Percentiles rank a stretch among this genome's conserved stretches.
These are phyloP conservation scores for Exophiala spinifera DNA, from an alignment of 2,329 filamentous ascomycete species.

Conservation along the genomic window DNA sequence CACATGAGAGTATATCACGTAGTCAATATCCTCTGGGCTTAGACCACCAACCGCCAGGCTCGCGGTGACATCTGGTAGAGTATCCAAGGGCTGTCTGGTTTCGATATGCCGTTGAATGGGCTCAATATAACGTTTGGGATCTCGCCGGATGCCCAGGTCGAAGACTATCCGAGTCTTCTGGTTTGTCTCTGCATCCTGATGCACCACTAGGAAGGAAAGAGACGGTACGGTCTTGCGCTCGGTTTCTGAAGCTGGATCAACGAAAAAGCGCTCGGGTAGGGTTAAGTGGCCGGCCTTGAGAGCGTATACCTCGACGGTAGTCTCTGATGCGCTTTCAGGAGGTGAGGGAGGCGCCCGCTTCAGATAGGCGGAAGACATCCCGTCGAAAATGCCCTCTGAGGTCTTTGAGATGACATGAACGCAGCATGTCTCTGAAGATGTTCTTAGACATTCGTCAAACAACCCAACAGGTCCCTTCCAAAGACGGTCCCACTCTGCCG, in stretches of 20 bases:
- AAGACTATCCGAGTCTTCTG: slow-evolving; percentile 30
- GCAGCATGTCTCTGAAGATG: slow-evolving; percentile 4
- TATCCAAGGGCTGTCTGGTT: slow-evolving; percentile 30
- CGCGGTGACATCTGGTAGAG: slow-evolving; percentile 30
- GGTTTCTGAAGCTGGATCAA: slow-evolving; percentile 28
- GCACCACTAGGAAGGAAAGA: slow-evolving; percentile 33
- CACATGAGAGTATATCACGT: slow-evolving; percentile 42
- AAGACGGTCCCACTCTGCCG: slow-evolving; percentile 15
- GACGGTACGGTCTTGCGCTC: slow-evolving; percentile 32
- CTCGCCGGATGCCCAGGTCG: slow-evolving; percentile 33
- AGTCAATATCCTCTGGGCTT: slow-evolving; percentile 39
- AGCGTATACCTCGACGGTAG: slow-evolving; percentile 37
- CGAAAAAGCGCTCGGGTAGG: slow-evolving; percentile 32
- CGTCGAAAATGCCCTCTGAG: slow-evolving; percentile 5
- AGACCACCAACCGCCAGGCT: slow-evolving; percentile 39
- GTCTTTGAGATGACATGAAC: not conserved
- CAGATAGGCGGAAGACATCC: slow-evolving; percentile 19
- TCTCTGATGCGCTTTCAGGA: slow-evolving; percentile 20
- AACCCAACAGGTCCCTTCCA: slow-evolving; percentile 3
- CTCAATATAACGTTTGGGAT: slow-evolving; percentile 25
- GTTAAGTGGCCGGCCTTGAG: slow-evolving; percentile 34
- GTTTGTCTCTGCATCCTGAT: slow-evolving; percentile 18
- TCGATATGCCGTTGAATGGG: slow-evolving; percentile 30
- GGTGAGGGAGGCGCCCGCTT: slow-evolving; percentile 21
- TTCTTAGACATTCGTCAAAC: not conserved